Evolutionary conservation across 2,329 filamentous ascomycete genomes (phyloP), one percentile per base, ranked within the genome.

Genomic region (Plectosphaerella cucumerina): DNA sequence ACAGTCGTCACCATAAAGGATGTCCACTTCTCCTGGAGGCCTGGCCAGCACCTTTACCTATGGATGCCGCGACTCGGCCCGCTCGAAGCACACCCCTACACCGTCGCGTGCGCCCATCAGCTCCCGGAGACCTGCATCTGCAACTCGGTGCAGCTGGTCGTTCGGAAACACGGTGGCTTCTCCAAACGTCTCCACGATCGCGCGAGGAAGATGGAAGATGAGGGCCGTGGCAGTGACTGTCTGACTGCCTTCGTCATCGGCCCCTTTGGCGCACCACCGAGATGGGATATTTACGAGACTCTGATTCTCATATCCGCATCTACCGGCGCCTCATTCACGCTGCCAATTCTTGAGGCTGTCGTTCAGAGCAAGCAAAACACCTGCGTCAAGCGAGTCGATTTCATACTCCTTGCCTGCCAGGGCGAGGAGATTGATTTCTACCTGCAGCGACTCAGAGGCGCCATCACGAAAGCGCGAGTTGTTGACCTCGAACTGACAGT

Each of bases 21-120:
- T 51, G 77, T 81, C 1, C 78, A 80, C 56, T 82, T 84, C 57
- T 67, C 67, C 18, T 85, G 81, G 81, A 68, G 68, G n/a, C 68
- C 80, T 0, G 81, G 81, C 12, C 81, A 85, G 58, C 79, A 84
- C 56, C 61, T 85, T 4, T 84, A 85, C 53, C 71, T 85, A 9
- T 84, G 81, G 80, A 64, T 84, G 47, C 81, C 81, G 6, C 65
- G 70, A 2, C 63, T 84, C 2, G 81, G 78, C 0, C 67, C 71
- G 1, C 60, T 81, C 5, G 81, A 85, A 57, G 74, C 78, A 1
- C 81, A 85, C 53, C 81, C 81, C 0, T 85, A 83, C 62, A 85
- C 81, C 5, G 80, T 85, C 39, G 80, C 81, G n/a, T 76, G 73
- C 17, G 75, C 80, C 1, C 75, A 78, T 58, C 71, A 70, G 44